phyloP scores from a whole-genome alignment of 2,329 filamentous ascomycete species.

The Monosporascus sp. region DNA sequence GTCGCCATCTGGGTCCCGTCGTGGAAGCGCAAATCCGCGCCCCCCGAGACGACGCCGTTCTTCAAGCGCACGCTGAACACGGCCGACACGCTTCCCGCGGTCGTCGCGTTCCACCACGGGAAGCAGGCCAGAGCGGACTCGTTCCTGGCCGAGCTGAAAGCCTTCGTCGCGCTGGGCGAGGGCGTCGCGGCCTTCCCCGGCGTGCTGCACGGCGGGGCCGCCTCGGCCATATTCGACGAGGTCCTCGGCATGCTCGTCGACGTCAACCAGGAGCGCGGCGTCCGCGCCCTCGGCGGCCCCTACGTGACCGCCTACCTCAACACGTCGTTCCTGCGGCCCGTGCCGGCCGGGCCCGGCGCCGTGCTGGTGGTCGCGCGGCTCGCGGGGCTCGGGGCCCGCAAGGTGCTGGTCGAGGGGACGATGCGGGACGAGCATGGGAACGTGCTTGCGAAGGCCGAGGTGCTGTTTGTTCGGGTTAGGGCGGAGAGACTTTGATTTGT shows the following conservation, averaged over 20 bases:
- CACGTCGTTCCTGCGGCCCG: neutral
- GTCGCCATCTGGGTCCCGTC: too few species aligned
- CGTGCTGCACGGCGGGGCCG: constrained; percentile 1
- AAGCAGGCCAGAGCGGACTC: neutral
- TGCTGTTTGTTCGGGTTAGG: neutral
- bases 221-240: constrained; percentile 1
- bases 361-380: neutral
- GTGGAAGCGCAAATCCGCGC: too few species aligned
- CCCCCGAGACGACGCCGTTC: too few species aligned
- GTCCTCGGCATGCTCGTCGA: neutral
- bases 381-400: neutral
- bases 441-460: neutral
- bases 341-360: neutral
- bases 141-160: neutral
- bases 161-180: neutral
- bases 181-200: neutral
- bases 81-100: too few species aligned
- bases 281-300: neutral
- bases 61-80: too few species aligned
- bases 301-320: neutral
- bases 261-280: constrained; percentile 4
- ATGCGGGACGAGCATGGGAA: neutral
- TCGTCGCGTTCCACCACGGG: too few species aligned
- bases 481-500: neutral
- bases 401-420: neutral